These are phyloP conservation scores for Mucor circinelloides DNA, from an alignment of 371 early-diverging fungal species.

Conservation along the genomic window DNA sequence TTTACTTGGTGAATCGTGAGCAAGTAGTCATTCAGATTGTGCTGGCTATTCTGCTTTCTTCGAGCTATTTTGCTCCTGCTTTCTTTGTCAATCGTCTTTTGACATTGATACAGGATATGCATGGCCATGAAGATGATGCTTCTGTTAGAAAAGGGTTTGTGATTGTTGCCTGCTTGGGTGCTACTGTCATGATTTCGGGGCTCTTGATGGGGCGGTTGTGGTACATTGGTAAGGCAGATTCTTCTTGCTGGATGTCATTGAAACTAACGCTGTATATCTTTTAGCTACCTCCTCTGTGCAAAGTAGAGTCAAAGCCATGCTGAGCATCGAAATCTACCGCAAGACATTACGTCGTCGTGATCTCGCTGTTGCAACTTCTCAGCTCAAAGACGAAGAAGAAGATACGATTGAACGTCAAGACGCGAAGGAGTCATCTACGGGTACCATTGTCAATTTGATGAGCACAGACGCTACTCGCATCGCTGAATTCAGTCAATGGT, in stretches of 20 bases:
- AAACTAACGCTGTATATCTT: not conserved
- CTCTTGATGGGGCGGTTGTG: slow-evolving; percentile 51
- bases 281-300: slow-evolving; percentile 42
- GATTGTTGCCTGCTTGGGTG: slow-evolving; percentile 47
- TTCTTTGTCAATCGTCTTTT: slow-evolving; percentile 43
- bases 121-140: slow-evolving; percentile 10
- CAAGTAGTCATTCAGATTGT: slow-evolving; percentile 32
- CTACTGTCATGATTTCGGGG: slow-evolving; percentile 39
- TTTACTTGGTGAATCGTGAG: slow-evolving; percentile 26
- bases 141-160: slow-evolving; percentile 35
- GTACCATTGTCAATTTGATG: slow-evolving; percentile 84
- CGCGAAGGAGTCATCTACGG: slow-evolving; percentile 59
- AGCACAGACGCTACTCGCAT: slow-evolving; percentile 75
- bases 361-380: slow-evolving; percentile 10
- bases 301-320: slow-evolving; percentile 50
- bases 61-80: slow-evolving; percentile 39
- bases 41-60: slow-evolving; percentile 27
- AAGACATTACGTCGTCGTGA: slow-evolving; percentile 64
- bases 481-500: slow-evolving; percentile 47
- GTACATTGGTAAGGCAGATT: slow-evolving; percentile 44
- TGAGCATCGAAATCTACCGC: slow-evolving; percentile 61
- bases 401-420: too few species aligned
- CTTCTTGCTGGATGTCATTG: too few species aligned
- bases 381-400: slow-evolving; percentile 51
- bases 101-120: slow-evolving; percentile 36